Base-by-base conservation (phyloP, 495 filamentous ascomycete species). In the Bacidia rubella region DNA sequence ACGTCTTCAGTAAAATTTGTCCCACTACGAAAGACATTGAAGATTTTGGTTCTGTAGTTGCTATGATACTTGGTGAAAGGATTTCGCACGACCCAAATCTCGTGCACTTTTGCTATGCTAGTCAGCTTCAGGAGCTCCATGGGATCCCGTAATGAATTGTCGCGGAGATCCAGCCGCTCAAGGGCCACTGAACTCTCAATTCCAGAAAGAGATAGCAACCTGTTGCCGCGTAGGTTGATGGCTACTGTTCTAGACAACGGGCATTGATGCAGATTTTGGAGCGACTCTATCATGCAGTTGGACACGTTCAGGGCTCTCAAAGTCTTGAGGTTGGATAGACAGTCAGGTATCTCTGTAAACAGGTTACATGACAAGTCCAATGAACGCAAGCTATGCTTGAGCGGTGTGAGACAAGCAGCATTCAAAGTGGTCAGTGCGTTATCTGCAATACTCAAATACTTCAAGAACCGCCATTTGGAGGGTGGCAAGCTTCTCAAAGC, bases 241-340 rank as follows among this genome's bases (percentile, higher is more conserved):
- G 87, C 87, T 2, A 84, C 90, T 55, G 97, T 95, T 45, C 92
- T 90, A 15, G 92, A 90, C 2, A 98, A 74, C 26, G 92, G 90
- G 63, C 83, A 89, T 52, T 85, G 78, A 1, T 81, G 79, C 17
- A 98, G 71, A 2, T 90, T 95, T 58, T 93, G 88, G 52, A 98
- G 70, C 27, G 88, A 93, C 50, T 92, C 87, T 47, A 98, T 95
- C 90, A 97, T 95, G 74, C 92, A 96, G 61, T 88, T 81, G 12
- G 90, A 90, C 24, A 98, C 73, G 61, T 98, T 97, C 44, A 98
- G 68, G 22, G 92, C 89, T 44, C 87, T 78, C 21, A 98, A 74
- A 20, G 85, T 81, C 27, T 85, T 85, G 44, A 98, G 70, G 12
- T 77, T 82, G 35, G 88, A 80, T 29, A 98, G 67, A 60, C 85